Percentiles rank a stretch among this genome's conserved stretches.
phyloP scores from a whole-genome alignment of 768 basidiomycete species.

The Xerocomus brunneocitrinus region DNA sequence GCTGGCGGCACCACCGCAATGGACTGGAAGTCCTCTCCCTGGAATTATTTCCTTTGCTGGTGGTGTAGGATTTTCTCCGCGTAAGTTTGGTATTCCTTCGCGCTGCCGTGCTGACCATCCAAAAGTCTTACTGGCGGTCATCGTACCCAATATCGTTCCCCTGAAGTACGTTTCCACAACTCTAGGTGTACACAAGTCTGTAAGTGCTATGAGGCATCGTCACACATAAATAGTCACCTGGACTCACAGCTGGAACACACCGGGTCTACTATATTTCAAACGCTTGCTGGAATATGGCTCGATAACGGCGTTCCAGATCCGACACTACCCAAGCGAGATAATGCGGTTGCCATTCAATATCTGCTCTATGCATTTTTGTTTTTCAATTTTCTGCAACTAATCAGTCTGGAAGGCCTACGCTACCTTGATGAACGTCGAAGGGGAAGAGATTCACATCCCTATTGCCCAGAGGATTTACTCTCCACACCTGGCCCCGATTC shows the following conservation, averaged over 20 bases:
- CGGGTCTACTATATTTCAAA: slow-evolving; percentile 69
- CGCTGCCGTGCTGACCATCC: slow-evolving; percentile 2
- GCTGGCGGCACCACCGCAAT: slow-evolving; percentile 56
- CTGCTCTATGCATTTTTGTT: slow-evolving; percentile 55
- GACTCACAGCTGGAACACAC: slow-evolving; percentile 61
- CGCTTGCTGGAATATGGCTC: slow-evolving; percentile 63
- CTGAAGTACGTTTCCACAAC: slow-evolving; percentile 73
- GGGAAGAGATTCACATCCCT: slow-evolving; percentile 12
- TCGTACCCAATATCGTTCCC: slow-evolving; percentile 70
- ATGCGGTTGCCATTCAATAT: slow-evolving; percentile 40
- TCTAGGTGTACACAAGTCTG: slow-evolving; percentile 74
- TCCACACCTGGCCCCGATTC: not conserved
- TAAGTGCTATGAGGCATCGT: slow-evolving; percentile 31
- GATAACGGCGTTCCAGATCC: slow-evolving; percentile 34
- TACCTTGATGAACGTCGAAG: slow-evolving; percentile 44
- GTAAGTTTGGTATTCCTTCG: slow-evolving; percentile 31
- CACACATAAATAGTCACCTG: not conserved
- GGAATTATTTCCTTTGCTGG: slow-evolving; percentile 56
- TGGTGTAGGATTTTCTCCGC: slow-evolving; percentile 72
- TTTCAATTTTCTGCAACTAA: slow-evolving; percentile 54
- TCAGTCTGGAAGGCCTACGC: slow-evolving; percentile 46
- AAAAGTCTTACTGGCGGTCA: slow-evolving; percentile 65
- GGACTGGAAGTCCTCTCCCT: slow-evolving; percentile 56
- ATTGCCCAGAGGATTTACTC: slow-evolving; percentile 13
- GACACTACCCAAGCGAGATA: slow-evolving; percentile 23